Percentiles rank a stretch among this genome's conserved stretches.
These are phyloP conservation scores for Sugiyamaella novakii DNA, from an alignment of 1,139 yeast species.

Conservation along the genomic window DNA sequence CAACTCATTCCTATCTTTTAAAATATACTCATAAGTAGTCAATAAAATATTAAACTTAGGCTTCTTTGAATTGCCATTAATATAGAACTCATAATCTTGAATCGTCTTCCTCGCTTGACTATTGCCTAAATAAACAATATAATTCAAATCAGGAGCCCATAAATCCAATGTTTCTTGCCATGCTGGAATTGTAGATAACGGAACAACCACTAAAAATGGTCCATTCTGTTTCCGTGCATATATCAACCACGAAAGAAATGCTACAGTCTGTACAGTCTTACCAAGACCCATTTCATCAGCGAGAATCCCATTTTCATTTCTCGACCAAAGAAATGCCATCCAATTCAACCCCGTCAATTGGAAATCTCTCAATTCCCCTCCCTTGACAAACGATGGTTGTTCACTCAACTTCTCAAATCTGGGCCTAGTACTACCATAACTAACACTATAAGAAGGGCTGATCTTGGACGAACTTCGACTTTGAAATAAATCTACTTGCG, in stretches of 20 bases:
- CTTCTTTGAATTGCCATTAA: constrained; percentile 52
- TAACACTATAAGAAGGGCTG: constrained; percentile 77
- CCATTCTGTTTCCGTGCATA: constrained; percentile 96
- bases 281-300: constrained; percentile 99
- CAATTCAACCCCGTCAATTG: constrained; percentile 97
- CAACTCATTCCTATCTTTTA: constrained; percentile 79
- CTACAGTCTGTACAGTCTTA: constrained; percentile 71
- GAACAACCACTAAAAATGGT: constrained; percentile 95
- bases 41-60: constrained; percentile 84
- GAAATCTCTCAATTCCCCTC: constrained; percentile 93
- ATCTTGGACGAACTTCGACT: constrained; percentile 80
- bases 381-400: constrained; percentile 89
- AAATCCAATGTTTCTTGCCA: constrained; percentile 99
- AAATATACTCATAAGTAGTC: constrained; percentile 93
- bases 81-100: constrained; percentile 82
- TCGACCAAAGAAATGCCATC: constrained; percentile 99
- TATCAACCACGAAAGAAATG: constrained; percentile 91
- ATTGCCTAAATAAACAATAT: constrained; percentile 91
- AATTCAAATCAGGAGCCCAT: constrained; percentile 97
- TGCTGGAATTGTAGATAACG: constrained; percentile 93
- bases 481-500: constrained; percentile 81
- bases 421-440: constrained; percentile 78
- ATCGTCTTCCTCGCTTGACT: constrained; percentile 80
- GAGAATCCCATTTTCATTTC: constrained; percentile 94
- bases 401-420: constrained; percentile 79